A percentile compares a stretch with the other conserved stretches of the same genome.
These are phyloP conservation scores for Colletotrichum navitas DNA, from an alignment of 2,329 filamentous ascomycete species.

Conservation along the genomic window DNA sequence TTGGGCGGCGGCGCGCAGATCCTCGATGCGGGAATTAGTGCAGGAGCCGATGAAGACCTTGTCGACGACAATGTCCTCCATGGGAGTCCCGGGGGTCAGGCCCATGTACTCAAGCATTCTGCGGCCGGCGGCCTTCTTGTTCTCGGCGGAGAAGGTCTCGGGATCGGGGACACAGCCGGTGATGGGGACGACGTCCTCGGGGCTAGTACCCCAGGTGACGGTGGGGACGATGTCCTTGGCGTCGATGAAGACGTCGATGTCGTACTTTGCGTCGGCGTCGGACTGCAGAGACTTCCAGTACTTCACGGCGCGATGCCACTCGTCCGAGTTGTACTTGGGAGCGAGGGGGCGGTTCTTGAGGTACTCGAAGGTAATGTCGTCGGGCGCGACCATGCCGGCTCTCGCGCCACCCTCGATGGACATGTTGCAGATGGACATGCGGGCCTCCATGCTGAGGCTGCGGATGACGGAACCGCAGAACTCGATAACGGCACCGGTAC, in stretches of 20 bases:
- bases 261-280: constrained; percentile 89
- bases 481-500: constrained; percentile 94
- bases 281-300: constrained; percentile 92
- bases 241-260: constrained; percentile 89
- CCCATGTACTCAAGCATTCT: constrained; percentile 98
- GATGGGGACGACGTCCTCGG: constrained; percentile 96
- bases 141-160: constrained; percentile 83
- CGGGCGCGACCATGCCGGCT: constrained; percentile 96
- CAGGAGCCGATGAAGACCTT: constrained; percentile 99
- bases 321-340: constrained; percentile 83
- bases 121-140: constrained; percentile 83
- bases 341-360: constrained; percentile 92
- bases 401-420: constrained; percentile 95
- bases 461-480: constrained; percentile 97
- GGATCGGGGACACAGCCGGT: constrained; percentile 91
- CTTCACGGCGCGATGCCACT: constrained; percentile 88
- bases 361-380: constrained; percentile 94
- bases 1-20: constrained; percentile 87
- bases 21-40: constrained; percentile 97
- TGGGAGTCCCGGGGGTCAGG: constrained; percentile 83
- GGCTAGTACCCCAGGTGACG: constrained; percentile 96
- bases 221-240: constrained; percentile 94
- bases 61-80: constrained; percentile 93
- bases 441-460: constrained; percentile 90
- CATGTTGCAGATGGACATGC: constrained; percentile 99